phyloP scores from a whole-genome alignment of 768 basidiomycete species.

The Dacryopinax primogenitus region DNA sequence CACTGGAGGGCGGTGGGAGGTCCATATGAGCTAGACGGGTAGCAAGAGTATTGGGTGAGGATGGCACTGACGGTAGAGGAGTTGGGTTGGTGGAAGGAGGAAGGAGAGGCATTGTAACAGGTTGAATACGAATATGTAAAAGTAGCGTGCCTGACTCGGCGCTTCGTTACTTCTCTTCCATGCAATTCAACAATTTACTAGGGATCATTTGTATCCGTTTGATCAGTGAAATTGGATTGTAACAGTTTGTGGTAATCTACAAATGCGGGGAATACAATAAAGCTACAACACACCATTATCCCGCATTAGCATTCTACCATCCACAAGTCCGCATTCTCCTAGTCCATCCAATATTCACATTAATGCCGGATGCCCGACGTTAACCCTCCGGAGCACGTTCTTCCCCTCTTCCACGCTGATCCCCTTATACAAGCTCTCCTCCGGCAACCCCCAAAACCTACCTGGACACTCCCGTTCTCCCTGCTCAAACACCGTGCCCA shows the following conservation, averaged over 20 bases:
- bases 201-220: not conserved
- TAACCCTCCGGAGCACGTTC: conserved; percentile 6
- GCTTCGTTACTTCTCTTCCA: not conserved
- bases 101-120: not conserved
- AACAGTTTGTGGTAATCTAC: not conserved
- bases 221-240: not conserved
- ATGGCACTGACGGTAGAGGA: not conserved
- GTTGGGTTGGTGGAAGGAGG: not conserved
- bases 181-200: not conserved
- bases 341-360: not conserved
- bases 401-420: conserved; percentile 44
- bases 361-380: not conserved
- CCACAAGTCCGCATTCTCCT: not conserved
- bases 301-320: not conserved
- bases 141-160: not conserved
- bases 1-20: conserved; percentile 7
- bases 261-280: not conserved
- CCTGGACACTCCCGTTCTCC: conserved; percentile 54
- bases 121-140: not conserved
- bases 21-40: conserved; percentile 4
- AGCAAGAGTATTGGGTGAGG: conserved; percentile 6
- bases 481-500: conserved; percentile 63
- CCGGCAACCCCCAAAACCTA: conserved; percentile 65
- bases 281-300: not conserved
- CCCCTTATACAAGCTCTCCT: conserved; percentile 60